These are phyloP conservation scores for Scedosporium minutisporum DNA, from an alignment of 2,329 filamentous ascomycete genomes.

Conservation along the genomic window DNA sequence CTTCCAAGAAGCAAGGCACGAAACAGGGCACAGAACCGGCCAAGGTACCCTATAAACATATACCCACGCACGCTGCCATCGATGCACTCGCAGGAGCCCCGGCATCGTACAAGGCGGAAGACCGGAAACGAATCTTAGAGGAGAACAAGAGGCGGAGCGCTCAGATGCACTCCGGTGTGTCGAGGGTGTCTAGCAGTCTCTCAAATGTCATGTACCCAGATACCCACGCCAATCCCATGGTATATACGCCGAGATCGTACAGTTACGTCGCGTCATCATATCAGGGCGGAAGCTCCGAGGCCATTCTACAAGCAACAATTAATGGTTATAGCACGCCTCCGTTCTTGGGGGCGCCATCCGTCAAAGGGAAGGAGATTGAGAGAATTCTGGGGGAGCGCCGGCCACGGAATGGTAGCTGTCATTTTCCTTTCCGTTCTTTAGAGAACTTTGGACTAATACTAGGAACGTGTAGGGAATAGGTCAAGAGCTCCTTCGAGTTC, in stretches of 20 bases:
- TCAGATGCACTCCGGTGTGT: conserved; percentile 11
- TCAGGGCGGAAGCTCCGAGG: conserved; percentile 19
- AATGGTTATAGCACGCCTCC: conserved; percentile 14
- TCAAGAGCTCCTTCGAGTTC: conserved; percentile 21
- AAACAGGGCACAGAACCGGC: not conserved
- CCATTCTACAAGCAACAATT: conserved; percentile 21
- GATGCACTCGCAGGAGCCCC: conserved; percentile 9
- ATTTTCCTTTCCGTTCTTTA: no score
- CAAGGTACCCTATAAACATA: conserved; percentile 7
- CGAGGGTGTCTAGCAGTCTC: conserved; percentile 38
- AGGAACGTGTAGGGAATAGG: conserved; percentile 2
- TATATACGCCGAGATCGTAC: conserved; percentile 30
- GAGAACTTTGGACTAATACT: no score
- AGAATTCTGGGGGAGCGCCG: conserved; percentile 11
- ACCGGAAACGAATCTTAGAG: conserved; percentile 6
- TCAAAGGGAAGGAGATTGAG: conserved; percentile 34
- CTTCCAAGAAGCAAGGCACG: conserved; percentile 2
- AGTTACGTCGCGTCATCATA: conserved; percentile 31
- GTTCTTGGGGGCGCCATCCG: conserved; percentile 17
- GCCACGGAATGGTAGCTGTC: no score
- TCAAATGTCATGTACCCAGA: conserved; percentile 37
- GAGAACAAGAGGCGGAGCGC: conserved; percentile 6
- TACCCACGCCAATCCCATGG: conserved; percentile 27
- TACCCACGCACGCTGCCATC: conserved; percentile 10
- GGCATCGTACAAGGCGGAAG: conserved; percentile 3